Evolutionary conservation across 2,329 filamentous ascomycete genomes (phyloP).

Genomic region (Clonostachys byssicola): DNA sequence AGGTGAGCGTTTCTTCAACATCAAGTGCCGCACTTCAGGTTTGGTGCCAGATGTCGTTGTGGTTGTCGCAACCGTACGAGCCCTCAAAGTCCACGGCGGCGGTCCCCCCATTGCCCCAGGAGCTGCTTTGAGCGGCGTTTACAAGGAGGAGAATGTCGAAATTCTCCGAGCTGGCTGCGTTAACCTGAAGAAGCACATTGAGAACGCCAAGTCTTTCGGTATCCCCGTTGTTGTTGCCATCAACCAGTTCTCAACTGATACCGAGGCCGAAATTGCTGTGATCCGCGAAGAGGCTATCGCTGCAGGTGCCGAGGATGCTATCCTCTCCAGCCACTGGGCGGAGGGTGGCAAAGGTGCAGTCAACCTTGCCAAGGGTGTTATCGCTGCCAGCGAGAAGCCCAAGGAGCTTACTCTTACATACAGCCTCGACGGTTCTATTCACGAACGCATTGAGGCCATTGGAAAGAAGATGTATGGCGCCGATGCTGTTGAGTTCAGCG

Average conservation of each 20-base stretch:
- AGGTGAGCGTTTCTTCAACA: conserved; percentile 99
- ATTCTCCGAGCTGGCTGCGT: conserved; percentile 85
- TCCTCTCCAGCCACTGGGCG: conserved; percentile 94
- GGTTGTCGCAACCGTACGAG: conserved; percentile 90
- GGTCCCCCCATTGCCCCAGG: conserved; percentile 91
- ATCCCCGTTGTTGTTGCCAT: conserved; percentile 94
- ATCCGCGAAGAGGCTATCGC: conserved; percentile 87
- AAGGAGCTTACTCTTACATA: conserved; percentile 90
- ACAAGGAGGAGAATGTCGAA: conserved; percentile 90
- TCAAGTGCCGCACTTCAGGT: conserved; percentile 95
- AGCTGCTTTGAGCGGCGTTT: conserved; percentile 78
- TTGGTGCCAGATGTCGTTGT: conserved; percentile 91
- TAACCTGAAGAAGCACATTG: conserved; percentile 93
- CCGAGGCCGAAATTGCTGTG: conserved; percentile 83
- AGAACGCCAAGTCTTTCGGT: conserved; percentile 84
- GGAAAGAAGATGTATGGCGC: conserved; percentile 94
- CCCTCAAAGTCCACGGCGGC: conserved; percentile 94
- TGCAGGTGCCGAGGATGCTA: conserved; percentile 89
- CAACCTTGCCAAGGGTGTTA: conserved; percentile 82
- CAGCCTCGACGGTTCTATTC: conserved; percentile 70
- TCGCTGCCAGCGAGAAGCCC: conserved; percentile 76
- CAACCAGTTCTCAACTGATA: conserved; percentile 95
- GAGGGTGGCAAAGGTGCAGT: conserved; percentile 88
- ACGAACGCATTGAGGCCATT: conserved; percentile 88
- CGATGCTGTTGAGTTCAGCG: conserved; percentile 83